Base-by-base conservation (phyloP, 1,139 yeast species). In the Yamadazyma taylorii region DNA sequence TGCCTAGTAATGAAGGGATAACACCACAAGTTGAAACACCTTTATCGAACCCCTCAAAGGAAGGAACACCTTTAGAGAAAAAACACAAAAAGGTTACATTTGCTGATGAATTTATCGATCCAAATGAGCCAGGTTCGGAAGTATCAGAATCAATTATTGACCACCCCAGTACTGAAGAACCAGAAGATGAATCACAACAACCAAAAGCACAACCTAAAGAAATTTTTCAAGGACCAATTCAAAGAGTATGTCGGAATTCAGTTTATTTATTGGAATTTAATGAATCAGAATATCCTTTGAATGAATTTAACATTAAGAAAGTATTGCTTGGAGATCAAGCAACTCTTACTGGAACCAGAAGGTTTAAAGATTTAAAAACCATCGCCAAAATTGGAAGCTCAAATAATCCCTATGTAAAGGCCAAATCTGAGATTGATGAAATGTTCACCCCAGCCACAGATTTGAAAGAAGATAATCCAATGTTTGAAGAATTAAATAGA, bases 291-390 rank as follows among this genome's bases (percentile, higher is more conserved):
- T 27, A 27, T 16, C 36, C 34, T 7, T 30, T 36, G 2, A 39
- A 33, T 17, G 56, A 55, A 12, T 46, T 41, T 12, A 55, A 53
- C 19, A 56, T 57, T 23, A 76, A 77, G 38, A 46, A 66, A 3
- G 58, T 71, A 6, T 53, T 86, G 7, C 71, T 87, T 47, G 95
- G 95, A 0, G 60, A 66, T 3, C 82, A 81, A 39, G 68, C 88
- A 8, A 46, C 70, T 2, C 59, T 70, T 17, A 75, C 81, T 0
- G 77, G 77, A 1, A 63, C 76, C 5, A 63, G 79, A 36, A 66
- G 83, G 36, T 73, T 76, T 44, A 70, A 69, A 34, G 79, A 79
- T 33, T 70, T 75, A 21, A 79, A 79, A 50, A 75, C 83, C 0
- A 54, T 81, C n/a, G 55, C 73, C 16, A 61, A 73, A 25, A 76